phyloP scores from a whole-genome alignment of 805 yeast species.

The Yamadazyma olivae region DNA sequence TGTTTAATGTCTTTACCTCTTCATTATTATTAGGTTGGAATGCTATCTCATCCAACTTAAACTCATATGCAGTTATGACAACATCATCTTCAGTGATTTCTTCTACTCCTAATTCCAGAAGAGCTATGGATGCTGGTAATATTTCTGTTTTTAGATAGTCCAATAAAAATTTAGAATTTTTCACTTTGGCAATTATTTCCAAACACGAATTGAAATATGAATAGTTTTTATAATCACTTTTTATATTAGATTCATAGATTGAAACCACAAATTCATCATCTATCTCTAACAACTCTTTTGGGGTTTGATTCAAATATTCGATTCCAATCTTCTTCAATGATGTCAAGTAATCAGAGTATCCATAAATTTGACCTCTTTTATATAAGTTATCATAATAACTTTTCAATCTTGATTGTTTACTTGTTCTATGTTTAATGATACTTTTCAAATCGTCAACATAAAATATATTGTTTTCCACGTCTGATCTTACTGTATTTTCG shows the following conservation, averaged over 20 bases:
- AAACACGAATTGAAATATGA: constrained; percentile 30
- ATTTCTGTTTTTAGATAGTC: constrained; percentile 28
- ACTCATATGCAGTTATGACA: constrained; percentile 69
- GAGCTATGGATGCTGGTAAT: constrained; percentile 31
- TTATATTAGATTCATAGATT: constrained; percentile 28
- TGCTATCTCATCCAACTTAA: constrained; percentile 51
- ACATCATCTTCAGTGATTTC: constrained; percentile 56
- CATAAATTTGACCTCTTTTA: constrained; percentile 31
- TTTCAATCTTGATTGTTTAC: constrained; percentile 17
- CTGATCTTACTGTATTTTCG: constrained; percentile 34
- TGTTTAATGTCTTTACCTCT: constrained; percentile 38
- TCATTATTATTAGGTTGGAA: constrained; percentile 24
- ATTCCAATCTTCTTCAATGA: constrained; percentile 33
- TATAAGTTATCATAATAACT: constrained; percentile 19
- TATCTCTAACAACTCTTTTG: constrained; percentile 10
- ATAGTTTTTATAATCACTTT: constrained; percentile 35
- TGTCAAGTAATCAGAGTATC: constrained; percentile 29
- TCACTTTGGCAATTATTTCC: constrained; percentile 22
- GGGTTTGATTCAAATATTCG: constrained; percentile 7
- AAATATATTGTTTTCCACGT: constrained; percentile 26
- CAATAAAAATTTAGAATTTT: constrained; percentile 18
- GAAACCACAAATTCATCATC: constrained; percentile 36
- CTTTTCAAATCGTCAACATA: constrained; percentile 37
- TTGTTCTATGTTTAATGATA: constrained; percentile 14
- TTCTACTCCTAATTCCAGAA: constrained; percentile 36